Evolutionary conservation across 805 yeast species (phyloP), one percentile per base, ranked within the genome.

Genomic region (Myxozyma nipponensis): DNA sequence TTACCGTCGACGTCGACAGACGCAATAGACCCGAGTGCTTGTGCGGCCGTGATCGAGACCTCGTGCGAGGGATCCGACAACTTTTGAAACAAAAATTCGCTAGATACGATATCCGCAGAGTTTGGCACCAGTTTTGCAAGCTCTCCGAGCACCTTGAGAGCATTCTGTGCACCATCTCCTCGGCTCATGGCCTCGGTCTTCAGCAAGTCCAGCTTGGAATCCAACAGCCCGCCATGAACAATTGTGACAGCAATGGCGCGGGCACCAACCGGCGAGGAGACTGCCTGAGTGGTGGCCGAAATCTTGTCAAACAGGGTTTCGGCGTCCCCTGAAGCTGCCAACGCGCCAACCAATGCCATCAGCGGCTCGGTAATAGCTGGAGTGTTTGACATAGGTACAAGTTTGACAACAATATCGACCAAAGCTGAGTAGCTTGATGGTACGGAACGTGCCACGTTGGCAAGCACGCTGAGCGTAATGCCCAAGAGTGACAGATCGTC

Each of bases 1-100:
- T 74, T 72, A 3, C 55, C 62, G 1, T 63, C 59, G 4, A 73
- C 59, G 52, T 77, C 69, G 34, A 66, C 66, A 2, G 74, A 66
- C 7, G 77, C 69, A 22, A 78, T 62, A 10, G 75, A 72, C 1
- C 86, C 84, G 25, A 81, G 62, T 0, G 83, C 72, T 43, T 74
- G 72, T 1, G 84, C 76, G 1, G 84, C 73, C 21, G 77, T 77
- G 5, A 70, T 55, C 46, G 71, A 72, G 3, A 75, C 61, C 3
- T 63, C 64, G 21, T 54, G 61, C 6, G 47, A 49, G 34, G 74
- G 75, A 9, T 70, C 63, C 2, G 63, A 59, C 52, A 74, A 62
- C 50, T 68, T 60, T 18, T 48, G 51, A 57, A 66, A 63, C 57
- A 80, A 63, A 17, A 73, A 67, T 1, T 65, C 69, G 10, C 21